Conservation (phyloP, 2,329 filamentous ascomycete genomes). For the Cercospora zeae-maydis region DNA sequence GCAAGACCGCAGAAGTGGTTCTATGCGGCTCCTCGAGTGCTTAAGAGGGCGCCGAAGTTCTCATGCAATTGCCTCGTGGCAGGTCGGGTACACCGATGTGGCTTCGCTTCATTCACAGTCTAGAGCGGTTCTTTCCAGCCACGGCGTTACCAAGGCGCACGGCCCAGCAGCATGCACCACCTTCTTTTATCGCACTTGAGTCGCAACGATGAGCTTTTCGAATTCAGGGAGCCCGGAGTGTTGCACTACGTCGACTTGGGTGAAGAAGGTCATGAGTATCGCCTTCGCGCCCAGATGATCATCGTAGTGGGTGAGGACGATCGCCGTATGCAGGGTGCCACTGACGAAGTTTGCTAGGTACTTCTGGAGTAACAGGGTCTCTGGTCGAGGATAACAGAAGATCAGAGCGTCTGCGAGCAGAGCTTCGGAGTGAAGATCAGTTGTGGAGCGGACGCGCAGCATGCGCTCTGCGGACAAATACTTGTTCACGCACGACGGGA, state of each 20-base stretch:
- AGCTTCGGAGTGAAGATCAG: constrained; percentile 44
- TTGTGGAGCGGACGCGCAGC: constrained; percentile 45
- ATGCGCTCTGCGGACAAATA: constrained; percentile 45
- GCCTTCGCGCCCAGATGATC: constrained; percentile 39
- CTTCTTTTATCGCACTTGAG: constrained; percentile 1
- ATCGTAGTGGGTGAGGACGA: constrained; percentile 44
- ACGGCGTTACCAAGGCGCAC: constrained; percentile 7
- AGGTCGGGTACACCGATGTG: constrained; percentile 3
- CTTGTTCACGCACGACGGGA: constrained; percentile 44
- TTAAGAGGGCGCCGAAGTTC: not conserved
- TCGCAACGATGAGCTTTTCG: constrained; percentile 24
- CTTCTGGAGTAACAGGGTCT: constrained; percentile 43
- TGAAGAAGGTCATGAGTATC: constrained; percentile 14
- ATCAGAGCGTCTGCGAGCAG: constrained; percentile 46
- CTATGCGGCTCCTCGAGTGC: not conserved
- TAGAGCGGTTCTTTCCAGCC: constrained; percentile 15
- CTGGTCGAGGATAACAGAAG: constrained; percentile 53
- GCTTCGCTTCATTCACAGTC: constrained; percentile 12
- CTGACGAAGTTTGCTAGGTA: constrained; percentile 42
- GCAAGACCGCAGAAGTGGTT: not conserved
- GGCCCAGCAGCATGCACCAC: not conserved
- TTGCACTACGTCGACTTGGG: constrained; percentile 11
- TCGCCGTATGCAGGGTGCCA: constrained; percentile 35
- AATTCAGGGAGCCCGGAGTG: constrained; percentile 21
- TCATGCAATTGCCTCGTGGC: not conserved